These are phyloP conservation scores for Paraglomus brasilianum DNA, from an alignment of 192 early-diverging fungal genomes.

Conservation along the genomic window DNA sequence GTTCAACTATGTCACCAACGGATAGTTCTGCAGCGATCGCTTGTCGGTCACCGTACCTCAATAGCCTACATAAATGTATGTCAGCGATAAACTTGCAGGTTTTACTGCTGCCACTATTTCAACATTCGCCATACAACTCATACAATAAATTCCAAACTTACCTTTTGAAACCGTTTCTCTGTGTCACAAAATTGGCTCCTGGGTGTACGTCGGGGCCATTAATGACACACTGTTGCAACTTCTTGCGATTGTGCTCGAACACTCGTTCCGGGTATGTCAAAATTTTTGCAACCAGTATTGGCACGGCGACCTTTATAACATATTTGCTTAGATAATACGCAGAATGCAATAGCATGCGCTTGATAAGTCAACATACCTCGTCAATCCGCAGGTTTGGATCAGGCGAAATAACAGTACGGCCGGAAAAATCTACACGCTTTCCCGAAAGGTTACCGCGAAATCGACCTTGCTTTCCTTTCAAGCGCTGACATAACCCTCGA, in stretches of 20 bases:
- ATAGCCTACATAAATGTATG: conserved; percentile 43
- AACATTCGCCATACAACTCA: too few species aligned
- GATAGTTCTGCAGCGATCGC: conserved; percentile 69
- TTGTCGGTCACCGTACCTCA: conserved; percentile 75
- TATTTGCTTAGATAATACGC: conserved; percentile 2
- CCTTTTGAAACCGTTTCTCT: conserved; percentile 46
- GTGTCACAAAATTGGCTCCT: conserved; percentile 85
- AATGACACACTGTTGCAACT: conserved; percentile 68
- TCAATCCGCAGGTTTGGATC: conserved; percentile 99
- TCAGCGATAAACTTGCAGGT: not conserved
- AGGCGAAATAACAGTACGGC: conserved; percentile 97
- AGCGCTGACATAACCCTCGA: conserved; percentile 89
- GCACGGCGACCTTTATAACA: conserved; percentile 80
- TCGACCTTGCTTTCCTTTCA: conserved; percentile 99
- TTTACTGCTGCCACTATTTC: not conserved
- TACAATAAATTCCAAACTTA: conserved; percentile 20
- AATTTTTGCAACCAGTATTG: conserved; percentile 83
- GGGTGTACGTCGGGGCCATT: conserved; percentile 91
- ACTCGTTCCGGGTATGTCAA: conserved; percentile 97
- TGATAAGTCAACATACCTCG: conserved; percentile 55
- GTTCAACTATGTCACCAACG: conserved; percentile 90
- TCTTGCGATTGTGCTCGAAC: conserved; percentile 83
- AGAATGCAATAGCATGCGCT: not conserved
- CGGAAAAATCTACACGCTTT: conserved; percentile 99
- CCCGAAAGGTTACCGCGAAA: conserved; percentile 98